Base-by-base conservation (phyloP, 73 alveolate genomes). In the Tetrahymena borealis region DNA sequence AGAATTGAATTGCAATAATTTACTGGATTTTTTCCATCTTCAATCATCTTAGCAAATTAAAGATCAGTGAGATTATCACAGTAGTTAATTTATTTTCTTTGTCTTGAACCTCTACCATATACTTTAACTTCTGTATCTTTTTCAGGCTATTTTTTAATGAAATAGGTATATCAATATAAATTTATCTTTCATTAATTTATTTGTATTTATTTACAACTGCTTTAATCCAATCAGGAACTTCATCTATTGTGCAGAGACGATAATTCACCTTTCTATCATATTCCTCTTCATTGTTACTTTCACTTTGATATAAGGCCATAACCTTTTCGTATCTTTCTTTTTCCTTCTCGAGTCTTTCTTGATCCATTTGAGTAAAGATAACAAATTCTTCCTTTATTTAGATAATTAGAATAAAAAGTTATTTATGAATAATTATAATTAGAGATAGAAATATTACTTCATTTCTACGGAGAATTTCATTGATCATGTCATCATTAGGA, bases 151-250 rank as follows among this genome's bases (percentile, higher is more conserved):
- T 90, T 90, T 79, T 96, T 24, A 18, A 60, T 20, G 33, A 60
- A 6, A 4, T 18, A 41, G 20, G 20, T 60, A 24, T 15, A 60
- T 20, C n/a, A 60, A 60, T 60, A 60, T 4, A 24, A 11, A 13
- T 60, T 1, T 24, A 60, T 12, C n/a, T 6, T 60, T 32, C 10
- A 0, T 24, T 10, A 60, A 60, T 24, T 60, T 2, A 60, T 20
- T 60, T 39, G n/a, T n/a, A n/a, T n/a, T 60, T 0, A 60, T 60
- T 60, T 60, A 60, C 85, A 60, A 35, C 37, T 4, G 85, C 85
- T 35, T 20, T 98, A 60, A 98, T 98, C 99, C 99, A 98, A 36
- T 97, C 99, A 15, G 99, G 99, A 0, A 98, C 99, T 94, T 98
- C 99, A 92, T 96, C 98, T 33, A 97, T 99, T 90, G 96, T 97